Base-by-base conservation (phyloP, 352 stramenopile species). In the Globisporangium cylindrosporum region DNA sequence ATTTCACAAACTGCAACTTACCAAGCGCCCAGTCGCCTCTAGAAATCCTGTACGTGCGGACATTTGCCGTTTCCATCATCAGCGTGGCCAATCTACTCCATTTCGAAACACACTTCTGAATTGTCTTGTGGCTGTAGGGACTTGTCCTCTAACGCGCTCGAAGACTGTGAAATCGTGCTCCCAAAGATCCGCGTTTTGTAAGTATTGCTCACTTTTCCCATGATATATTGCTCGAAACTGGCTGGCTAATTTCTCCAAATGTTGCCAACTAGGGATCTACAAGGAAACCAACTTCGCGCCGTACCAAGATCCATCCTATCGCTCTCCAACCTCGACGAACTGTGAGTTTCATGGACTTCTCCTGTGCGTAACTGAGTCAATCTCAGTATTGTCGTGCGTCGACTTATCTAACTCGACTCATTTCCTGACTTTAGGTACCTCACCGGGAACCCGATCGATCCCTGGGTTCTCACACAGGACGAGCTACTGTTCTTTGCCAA, bases 401-500 rank as follows among this genome's bases (percentile, higher is more conserved):
- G 27, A 6, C 27, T n/a, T 36, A 10, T 36, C 43, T 27, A 14
- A 46, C 27, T 32, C 48, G 41, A 57, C 48, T 69, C 3, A 32
- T 12, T 62, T 36, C 2, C n/a, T 63, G 20, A n/a, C 1, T 4
- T 2, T 22, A 84, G 77, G 9, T 67, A 78, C 32, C 32, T 85
- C 4, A 72, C 61, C 4, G 70, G 63, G 56, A 85, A 85, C 27
- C 71, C 71, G 4, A 71, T 85, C 15, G 70, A 73, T 20, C 78
- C 78, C 3, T 79, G 61, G 64, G 54, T 55, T 20, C 58, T 79
- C 4, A 57, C 73, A 0, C 14, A 55, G 4, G 32, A 68, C 0
- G 62, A 85, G n/a, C 73, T 77, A 29, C 55, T 38, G 2, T 85
- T 85, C 43, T 51, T 85, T 2, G 70, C 59, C 1, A 72, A 70